phyloP scores from a whole-genome alignment of 2,329 filamentous ascomycete genomes.

The Rhytidhysteron rufulum region DNA sequence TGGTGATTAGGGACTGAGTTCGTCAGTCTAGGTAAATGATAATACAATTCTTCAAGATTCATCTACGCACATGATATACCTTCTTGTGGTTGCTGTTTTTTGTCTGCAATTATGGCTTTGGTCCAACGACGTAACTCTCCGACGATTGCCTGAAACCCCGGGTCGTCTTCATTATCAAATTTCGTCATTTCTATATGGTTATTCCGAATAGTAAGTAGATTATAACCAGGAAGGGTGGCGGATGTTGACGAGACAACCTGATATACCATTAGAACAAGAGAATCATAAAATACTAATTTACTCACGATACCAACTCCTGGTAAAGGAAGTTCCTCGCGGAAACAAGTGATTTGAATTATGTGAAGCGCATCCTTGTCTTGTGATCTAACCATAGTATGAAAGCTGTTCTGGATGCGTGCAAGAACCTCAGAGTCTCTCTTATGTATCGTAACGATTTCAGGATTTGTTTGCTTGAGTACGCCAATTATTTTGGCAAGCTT shows the following conservation, averaged over 20 bases:
- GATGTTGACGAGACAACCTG: slow-evolving; percentile 28
- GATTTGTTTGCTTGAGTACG: slow-evolving; percentile 26
- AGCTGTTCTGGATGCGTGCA: slow-evolving; percentile 23
- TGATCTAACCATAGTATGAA: slow-evolving; percentile 24
- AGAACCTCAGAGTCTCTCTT: slow-evolving; percentile 25
- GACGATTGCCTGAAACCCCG: slow-evolving; percentile 11
- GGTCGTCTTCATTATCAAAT: slow-evolving; percentile 13
- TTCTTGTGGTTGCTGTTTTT: no score
- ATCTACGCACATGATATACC: no score
- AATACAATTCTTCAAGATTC: no score
- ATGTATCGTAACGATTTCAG: slow-evolving; percentile 17
- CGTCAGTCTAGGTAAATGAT: no score
- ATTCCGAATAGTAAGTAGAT: slow-evolving; percentile 21
- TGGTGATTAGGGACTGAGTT: no score
- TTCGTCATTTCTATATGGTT: slow-evolving; percentile 24
- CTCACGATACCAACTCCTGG: slow-evolving; percentile 14
- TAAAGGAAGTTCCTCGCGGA: slow-evolving; percentile 24
- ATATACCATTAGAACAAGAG: neutral
- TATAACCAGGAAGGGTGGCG: slow-evolving; percentile 27
- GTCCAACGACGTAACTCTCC: slow-evolving; percentile 14
- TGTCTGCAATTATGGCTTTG: no score
- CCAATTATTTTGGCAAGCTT: slow-evolving; percentile 21
- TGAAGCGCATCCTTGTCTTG: slow-evolving; percentile 9
- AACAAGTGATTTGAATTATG: slow-evolving; percentile 24
- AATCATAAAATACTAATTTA: neutral